These are phyloP conservation scores for Fusarium praegraminearum DNA, from an alignment of 2,329 filamentous ascomycete genomes.

Conservation along the genomic window DNA sequence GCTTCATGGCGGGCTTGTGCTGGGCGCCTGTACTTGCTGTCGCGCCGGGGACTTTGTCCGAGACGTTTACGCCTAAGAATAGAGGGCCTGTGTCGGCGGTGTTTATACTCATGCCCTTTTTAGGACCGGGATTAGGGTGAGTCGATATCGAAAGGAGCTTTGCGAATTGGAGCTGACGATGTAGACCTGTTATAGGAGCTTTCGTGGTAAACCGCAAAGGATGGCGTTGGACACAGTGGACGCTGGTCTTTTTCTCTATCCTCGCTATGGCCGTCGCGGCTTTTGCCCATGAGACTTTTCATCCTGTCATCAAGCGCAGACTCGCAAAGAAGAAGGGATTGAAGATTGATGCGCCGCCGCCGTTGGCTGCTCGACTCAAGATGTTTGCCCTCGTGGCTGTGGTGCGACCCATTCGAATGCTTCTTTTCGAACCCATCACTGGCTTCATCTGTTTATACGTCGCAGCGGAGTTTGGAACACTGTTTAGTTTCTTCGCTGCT, in stretches of 20 bases:
- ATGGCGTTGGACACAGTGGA: conserved; percentile 68
- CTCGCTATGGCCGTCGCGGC: conserved; percentile 53
- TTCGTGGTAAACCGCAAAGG: conserved; percentile 59
- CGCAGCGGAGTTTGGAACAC: conserved; percentile 63
- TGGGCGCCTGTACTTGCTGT: conserved; percentile 63
- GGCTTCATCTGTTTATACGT: conserved; percentile 65
- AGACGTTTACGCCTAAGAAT: conserved; percentile 59
- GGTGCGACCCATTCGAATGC: conserved; percentile 67
- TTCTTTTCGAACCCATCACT: conserved; percentile 73
- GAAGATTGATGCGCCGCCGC: conserved; percentile 40
- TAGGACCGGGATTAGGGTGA: conserved; percentile 65
- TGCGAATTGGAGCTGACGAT: neutral
- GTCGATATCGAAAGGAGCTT: conserved; percentile 22
- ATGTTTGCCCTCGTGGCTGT: conserved; percentile 58
- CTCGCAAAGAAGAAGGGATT: conserved; percentile 54
- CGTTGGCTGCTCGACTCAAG: conserved; percentile 44
- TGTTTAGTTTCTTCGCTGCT: conserved; percentile 66
- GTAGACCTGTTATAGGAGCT: conserved; percentile 61
- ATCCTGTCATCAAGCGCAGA: conserved; percentile 61
- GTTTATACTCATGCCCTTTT: conserved; percentile 64
- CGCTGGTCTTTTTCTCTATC: conserved; percentile 60
- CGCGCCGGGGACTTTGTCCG: conserved; percentile 62
- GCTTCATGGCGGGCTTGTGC: conserved; percentile 68
- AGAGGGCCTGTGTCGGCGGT: conserved; percentile 59
- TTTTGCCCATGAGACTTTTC: conserved; percentile 67